A percentile compares a stretch with the other conserved stretches of the same genome.
Evolutionary conservation across 306 rosid genomes (phyloP).

Genomic region (Lupinus albus): DNA sequence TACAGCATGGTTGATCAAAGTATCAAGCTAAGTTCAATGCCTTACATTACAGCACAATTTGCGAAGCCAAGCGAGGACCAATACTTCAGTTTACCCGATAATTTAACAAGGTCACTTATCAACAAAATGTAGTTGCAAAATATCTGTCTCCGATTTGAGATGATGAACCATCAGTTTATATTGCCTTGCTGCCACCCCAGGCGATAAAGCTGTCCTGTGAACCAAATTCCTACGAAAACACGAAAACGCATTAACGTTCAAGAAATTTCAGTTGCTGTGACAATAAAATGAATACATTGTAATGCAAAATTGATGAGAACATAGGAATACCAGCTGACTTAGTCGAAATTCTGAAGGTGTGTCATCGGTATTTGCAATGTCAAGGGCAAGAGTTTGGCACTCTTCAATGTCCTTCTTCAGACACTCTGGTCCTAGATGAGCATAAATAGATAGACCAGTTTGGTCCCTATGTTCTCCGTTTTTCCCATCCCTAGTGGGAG

Average conservation of each 20-base stretch:
- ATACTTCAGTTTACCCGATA: not conserved
- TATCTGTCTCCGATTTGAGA: not conserved
- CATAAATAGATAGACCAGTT: conserved; percentile 62
- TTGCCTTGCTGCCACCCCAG: conserved; percentile 57
- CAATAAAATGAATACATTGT: not conserved
- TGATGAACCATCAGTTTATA: conserved; percentile 45
- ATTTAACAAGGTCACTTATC: not conserved
- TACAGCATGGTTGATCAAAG: conserved; percentile 30
- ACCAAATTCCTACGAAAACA: conserved; percentile 60
- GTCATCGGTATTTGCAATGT: conserved; percentile 62
- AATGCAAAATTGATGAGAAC: conserved; percentile 14
- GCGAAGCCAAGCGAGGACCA: conserved; percentile 22
- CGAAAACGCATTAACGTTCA: conserved; percentile 1
- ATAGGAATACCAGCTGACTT: conserved; percentile 70
- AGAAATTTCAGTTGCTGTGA: not conserved
- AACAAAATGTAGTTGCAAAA: conserved; percentile 19
- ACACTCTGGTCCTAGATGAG: conserved; percentile 67
- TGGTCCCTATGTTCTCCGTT: conserved; percentile 46
- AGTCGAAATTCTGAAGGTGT: conserved; percentile 62
- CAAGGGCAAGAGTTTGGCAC: conserved; percentile 64
- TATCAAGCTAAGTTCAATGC: conserved; percentile 27
- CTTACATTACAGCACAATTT: conserved; percentile 35
- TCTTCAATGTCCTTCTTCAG: conserved; percentile 83
- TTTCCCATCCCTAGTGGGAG: conserved; percentile 59
- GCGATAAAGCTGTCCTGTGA: conserved; percentile 71